Evolutionary conservation across 257 asterid species (phyloP), one percentile per base, ranked within the genome.

Genomic region (Henckelia pumila): DNA sequence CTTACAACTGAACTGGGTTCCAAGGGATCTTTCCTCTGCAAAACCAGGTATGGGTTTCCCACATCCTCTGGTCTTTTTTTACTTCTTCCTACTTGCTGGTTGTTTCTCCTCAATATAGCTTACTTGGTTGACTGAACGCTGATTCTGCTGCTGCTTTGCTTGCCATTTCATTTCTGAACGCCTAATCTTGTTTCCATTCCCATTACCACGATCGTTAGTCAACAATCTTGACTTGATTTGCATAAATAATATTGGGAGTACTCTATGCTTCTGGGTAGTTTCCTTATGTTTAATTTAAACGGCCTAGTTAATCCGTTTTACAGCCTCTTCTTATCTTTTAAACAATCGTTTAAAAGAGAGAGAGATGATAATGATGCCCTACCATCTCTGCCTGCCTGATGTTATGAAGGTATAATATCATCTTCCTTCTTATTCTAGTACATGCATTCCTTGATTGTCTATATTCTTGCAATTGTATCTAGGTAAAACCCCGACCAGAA

Each of bases 41-140:
- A 30, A 63, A 50, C 26, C 30, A 59, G 71, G 73, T 76, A 26
- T 21, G 49, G 35, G 57, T 33, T 67, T 55, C 67, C 66, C 59
- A n/a, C 83, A 44, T 44, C 60, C 29, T 33, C 28, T 61, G 37
- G 11, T 50, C 2, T 63, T 60, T 40, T 49, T 1, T 6, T 8
- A 2, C 9, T 19, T 29, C 23, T 28, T 49, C 60, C 1, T 58
- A 26, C 14, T 37, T 21, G 56, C 50, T 59, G 55, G 40, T 28
- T 22, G 66, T 23, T 57, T 32, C 49, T 57, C 44, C 23, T 9
- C 49, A 11, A 11, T 37, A 10, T 37, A 9, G 49, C 17, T 10
- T 37, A 3, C 49, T 37, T 68, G 63, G 49, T 40, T 35, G 47
- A 25, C 53, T 33, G 24, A 20, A 20, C n/a, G 30, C n/a, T 56